phyloP scores from a whole-genome alignment of 164 flowering plant species.

The Vitis rotundifolia region DNA sequence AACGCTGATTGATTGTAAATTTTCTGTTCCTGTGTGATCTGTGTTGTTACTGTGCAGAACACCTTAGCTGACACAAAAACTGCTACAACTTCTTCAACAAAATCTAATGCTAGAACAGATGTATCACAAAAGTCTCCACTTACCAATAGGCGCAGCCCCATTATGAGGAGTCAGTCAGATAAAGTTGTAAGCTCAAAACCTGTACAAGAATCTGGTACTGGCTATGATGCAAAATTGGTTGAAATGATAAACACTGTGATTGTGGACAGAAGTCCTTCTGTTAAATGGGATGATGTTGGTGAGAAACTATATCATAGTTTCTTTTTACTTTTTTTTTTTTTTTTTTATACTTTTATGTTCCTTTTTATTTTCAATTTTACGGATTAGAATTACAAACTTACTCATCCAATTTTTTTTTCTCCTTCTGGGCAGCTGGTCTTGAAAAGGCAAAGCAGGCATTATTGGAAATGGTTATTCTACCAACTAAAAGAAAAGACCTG shows the following conservation, averaged over 20 bases:
- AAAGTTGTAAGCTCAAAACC: constrained; percentile 41
- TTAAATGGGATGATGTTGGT: constrained; percentile 99
- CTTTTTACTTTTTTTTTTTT: background rate
- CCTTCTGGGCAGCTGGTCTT: constrained; percentile 72
- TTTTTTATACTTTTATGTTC: background rate
- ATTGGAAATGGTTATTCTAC: constrained; percentile 97
- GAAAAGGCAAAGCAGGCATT: constrained; percentile 92
- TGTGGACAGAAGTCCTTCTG: constrained; percentile 93
- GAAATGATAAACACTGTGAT: constrained; percentile 90
- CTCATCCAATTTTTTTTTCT: constrained; percentile 5
- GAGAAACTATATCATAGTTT: constrained; percentile 18
- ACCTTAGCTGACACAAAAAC: constrained; percentile 29
- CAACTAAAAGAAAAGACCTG: constrained; percentile 90
- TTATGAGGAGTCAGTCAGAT: constrained; percentile 31
- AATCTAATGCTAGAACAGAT: constrained; percentile 32
- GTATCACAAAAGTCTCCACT: constrained; percentile 25
- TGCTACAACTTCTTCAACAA: constrained; percentile 32
- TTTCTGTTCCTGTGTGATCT: background rate
- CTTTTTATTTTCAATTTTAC: background rate
- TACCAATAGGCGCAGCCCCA: constrained; percentile 22
- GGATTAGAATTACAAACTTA: background rate
- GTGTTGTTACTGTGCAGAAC: constrained; percentile 34
- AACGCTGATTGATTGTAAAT: background rate
- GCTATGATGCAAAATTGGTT: constrained; percentile 72
- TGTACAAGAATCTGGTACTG: constrained; percentile 36